phyloP scores from a whole-genome alignment of 768 basidiomycete species.

The Leccinum imitatum region DNA sequence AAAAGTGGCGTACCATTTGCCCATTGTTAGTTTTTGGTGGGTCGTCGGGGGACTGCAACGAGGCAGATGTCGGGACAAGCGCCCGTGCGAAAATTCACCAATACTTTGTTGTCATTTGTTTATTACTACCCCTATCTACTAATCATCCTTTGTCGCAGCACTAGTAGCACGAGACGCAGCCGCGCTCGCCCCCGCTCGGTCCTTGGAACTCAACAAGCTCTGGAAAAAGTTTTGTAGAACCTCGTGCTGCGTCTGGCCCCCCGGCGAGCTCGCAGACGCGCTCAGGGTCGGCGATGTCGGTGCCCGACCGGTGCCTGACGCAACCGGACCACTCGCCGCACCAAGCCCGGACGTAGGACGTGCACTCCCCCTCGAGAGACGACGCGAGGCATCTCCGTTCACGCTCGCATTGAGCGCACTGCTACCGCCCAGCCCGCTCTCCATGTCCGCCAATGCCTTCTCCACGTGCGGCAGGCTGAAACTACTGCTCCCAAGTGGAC shows the following conservation, averaged over 20 bases:
- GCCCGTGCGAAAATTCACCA: constrained; percentile 22
- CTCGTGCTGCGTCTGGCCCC: constrained; percentile 74
- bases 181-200: constrained; percentile 42
- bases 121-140: constrained; percentile 1
- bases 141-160: background rate
- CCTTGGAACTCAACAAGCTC: constrained; percentile 71
- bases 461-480: constrained; percentile 88
- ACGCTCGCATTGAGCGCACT: constrained; percentile 35
- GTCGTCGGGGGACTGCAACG: constrained; percentile 22
- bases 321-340: constrained; percentile 36
- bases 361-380: constrained; percentile 29
- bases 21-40: constrained; percentile 45
- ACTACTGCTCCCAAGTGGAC: constrained; percentile 86
- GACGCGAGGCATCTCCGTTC: constrained; percentile 36
- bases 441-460: constrained; percentile 86
- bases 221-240: constrained; percentile 89
- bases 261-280: constrained; percentile 43
- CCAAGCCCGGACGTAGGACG: constrained; percentile 39
- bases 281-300: constrained; percentile 41
- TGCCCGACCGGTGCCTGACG: constrained; percentile 32
- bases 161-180: constrained; percentile 26
- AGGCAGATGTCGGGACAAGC: constrained; percentile 24
- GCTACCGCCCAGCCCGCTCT: constrained; percentile 47
- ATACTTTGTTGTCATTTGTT: constrained; percentile 20
- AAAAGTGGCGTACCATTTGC: constrained; percentile 58